Conservation (phyloP, 176 grass and related monocot species). For the Hordeum marinum region DNA sequence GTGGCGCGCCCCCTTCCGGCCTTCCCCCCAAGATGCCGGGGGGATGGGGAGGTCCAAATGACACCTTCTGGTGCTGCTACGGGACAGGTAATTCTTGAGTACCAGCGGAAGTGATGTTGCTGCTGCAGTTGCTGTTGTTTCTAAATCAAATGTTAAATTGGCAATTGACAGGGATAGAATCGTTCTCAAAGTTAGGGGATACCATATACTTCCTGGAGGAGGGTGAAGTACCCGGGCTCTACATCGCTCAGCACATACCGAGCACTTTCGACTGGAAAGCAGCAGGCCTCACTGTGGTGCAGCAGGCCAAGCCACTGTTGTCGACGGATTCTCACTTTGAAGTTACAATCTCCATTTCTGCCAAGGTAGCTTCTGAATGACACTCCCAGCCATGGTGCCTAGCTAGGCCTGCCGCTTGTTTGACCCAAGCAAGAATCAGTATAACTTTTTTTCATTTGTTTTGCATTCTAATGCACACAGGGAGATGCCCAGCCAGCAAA, state of each 20-base stretch:
- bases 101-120: not conserved
- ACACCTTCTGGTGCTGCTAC: constrained; percentile 97
- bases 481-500: constrained; percentile 38
- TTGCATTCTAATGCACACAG: constrained; percentile 14
- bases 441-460: not conserved
- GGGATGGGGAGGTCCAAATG: constrained; percentile 73
- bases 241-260: constrained; percentile 77
- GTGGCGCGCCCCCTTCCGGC: constrained; percentile 15
- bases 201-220: constrained; percentile 89
- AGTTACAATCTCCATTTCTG: constrained; percentile 53
- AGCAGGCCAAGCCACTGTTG: constrained; percentile 41
- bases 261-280: constrained; percentile 74
- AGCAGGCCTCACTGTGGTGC: constrained; percentile 43
- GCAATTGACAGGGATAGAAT: constrained; percentile 61
- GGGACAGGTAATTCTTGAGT: constrained; percentile 54
- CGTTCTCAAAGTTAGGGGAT: constrained; percentile 88
- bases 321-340: constrained; percentile 51
- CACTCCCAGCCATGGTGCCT: not conserved
- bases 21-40: constrained; percentile 38
- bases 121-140: not conserved
- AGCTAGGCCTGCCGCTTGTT: not conserved
- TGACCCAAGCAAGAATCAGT: not conserved
- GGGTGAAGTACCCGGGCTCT: constrained; percentile 44
- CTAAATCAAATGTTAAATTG: not conserved
- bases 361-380: constrained; percentile 29